Conservation (phyloP, 345 rosid species). For the Mangifera indica region DNA sequence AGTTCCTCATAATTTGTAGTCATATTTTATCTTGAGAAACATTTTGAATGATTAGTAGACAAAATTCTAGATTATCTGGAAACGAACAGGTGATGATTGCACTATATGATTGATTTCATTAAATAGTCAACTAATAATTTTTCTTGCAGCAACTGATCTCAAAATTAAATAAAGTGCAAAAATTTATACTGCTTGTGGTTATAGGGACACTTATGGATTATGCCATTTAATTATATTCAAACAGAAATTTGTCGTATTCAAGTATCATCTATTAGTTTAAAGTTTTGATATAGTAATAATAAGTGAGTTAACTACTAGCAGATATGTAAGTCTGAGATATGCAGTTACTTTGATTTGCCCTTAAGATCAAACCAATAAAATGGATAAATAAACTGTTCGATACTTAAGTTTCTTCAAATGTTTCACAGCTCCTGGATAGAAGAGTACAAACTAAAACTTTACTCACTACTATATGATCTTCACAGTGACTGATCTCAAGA, state of each 20-base stretch:
- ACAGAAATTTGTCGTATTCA: background rate
- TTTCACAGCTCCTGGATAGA: background rate
- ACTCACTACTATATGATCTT: background rate
- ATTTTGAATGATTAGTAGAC: conserved; percentile 4
- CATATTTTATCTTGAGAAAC: background rate
- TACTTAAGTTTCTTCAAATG: background rate
- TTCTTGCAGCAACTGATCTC: background rate
- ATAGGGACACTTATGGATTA: background rate
- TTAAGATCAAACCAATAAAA: background rate
- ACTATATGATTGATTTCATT: background rate
- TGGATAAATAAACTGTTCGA: background rate
- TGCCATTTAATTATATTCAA: background rate
- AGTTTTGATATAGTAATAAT: background rate
- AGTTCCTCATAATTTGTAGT: background rate
- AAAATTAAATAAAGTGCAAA: background rate
- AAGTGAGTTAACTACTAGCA: background rate
- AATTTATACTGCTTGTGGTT: background rate
- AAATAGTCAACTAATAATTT: background rate
- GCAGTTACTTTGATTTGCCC: background rate
- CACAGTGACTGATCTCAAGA: background rate
- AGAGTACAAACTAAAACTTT: background rate
- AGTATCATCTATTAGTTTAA: background rate
- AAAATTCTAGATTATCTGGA: background rate
- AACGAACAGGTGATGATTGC: background rate
- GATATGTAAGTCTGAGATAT: background rate